These are phyloP conservation scores for Colletotrichum magnum DNA, from an alignment of 2,329 filamentous ascomycete species.

Conservation along the genomic window DNA sequence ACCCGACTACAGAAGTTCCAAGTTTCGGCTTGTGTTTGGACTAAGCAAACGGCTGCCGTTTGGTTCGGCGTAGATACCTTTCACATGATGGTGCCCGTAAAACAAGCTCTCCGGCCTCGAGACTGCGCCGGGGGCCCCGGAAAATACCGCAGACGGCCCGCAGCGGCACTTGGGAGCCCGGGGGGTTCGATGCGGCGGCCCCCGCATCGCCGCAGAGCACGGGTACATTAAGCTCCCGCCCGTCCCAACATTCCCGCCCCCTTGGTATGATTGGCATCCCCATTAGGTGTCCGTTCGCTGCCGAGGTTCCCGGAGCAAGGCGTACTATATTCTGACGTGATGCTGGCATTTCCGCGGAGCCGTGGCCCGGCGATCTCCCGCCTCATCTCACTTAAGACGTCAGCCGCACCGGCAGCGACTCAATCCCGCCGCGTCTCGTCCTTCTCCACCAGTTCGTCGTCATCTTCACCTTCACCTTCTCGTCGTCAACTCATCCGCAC, in stretches of 20 bases:
- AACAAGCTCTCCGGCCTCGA: too few relatives aligned
- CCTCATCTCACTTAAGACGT: constrained; percentile 6
- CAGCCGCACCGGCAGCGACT: constrained; percentile 5
- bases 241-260: constrained; percentile 6
- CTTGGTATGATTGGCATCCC: neutral
- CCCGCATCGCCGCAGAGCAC: constrained; percentile 6
- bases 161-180: neutral
- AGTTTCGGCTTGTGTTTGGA: neutral
- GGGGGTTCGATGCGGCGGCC: neutral
- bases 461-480: neutral
- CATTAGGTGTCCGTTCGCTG: neutral
- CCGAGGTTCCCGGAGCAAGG: constrained; percentile 6
- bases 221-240: constrained; percentile 6
- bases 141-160: constrained; percentile 14
- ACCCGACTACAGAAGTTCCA: neutral
- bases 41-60: neutral
- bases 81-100: neutral
- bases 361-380: constrained; percentile 8
- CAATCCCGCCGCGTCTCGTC: constrained; percentile 6
- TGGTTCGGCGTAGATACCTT: too few relatives aligned
- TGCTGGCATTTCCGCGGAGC: constrained; percentile 14
- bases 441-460: constrained; percentile 1
- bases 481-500: neutral
- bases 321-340: neutral
- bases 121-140: too few relatives aligned